Evolutionary conservation across 2,329 filamentous ascomycete genomes (phyloP).

Genomic region (Trichoderma sp.): DNA sequence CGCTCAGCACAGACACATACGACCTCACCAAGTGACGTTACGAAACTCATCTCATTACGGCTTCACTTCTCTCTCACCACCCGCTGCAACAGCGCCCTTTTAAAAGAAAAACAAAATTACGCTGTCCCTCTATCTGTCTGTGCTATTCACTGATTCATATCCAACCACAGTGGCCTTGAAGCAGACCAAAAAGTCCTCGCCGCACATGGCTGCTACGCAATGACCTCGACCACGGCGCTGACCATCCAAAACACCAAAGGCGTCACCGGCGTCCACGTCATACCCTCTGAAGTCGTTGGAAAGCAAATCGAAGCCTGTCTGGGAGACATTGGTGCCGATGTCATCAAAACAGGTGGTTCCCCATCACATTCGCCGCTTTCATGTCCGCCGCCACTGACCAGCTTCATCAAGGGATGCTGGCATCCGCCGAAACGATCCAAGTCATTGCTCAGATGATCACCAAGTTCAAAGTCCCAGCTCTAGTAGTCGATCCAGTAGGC

Average conservation of each 20-base stretch:
- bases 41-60: not conserved
- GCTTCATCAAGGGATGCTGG: slow-evolving; percentile 44
- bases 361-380: not conserved
- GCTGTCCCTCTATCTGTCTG: not conserved
- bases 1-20: slow-evolving; percentile 1
- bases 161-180: slow-evolving; percentile 73
- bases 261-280: slow-evolving; percentile 77
- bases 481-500: slow-evolving; percentile 48
- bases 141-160: not conserved
- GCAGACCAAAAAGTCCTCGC: slow-evolving; percentile 95
- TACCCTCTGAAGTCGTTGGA: slow-evolving; percentile 75
- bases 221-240: slow-evolving; percentile 91
- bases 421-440: slow-evolving; percentile 43
- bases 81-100: not conserved
- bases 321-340: slow-evolving; percentile 82
- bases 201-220: slow-evolving; percentile 90
- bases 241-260: slow-evolving; percentile 95
- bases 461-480: slow-evolving; percentile 37
- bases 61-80: not conserved
- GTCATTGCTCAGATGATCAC: slow-evolving; percentile 40
- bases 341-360: slow-evolving; percentile 81
- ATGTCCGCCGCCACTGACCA: slow-evolving; percentile 12
- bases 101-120: not conserved
- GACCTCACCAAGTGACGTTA: not conserved
- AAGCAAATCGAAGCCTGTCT: slow-evolving; percentile 86